These are phyloP conservation scores for Backusella macrospora DNA, from an alignment of 192 early-diverging fungal species.

Conservation along the genomic window DNA sequence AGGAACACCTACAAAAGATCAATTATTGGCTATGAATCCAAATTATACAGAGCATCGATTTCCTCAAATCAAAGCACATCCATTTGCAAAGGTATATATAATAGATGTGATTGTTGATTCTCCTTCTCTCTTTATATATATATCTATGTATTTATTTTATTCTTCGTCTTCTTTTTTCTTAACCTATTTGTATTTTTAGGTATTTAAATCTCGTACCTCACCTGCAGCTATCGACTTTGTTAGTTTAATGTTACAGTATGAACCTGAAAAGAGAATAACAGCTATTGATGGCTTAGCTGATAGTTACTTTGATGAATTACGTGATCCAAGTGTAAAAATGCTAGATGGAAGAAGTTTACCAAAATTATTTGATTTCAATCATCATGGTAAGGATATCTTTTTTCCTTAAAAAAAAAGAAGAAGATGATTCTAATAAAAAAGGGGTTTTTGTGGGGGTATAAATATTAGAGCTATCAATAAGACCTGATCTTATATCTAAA, in stretches of 20 bases:
- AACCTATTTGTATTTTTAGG: conserved; percentile 39
- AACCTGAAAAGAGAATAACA: conserved; percentile 76
- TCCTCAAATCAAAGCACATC: conserved; percentile 90
- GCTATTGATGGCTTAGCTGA: conserved; percentile 89
- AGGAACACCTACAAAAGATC: conserved; percentile 91
- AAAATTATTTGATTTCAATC: conserved; percentile 86
- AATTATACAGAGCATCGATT: conserved; percentile 97
- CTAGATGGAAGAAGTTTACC: conserved; percentile 82
- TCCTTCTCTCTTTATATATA: not conserved
- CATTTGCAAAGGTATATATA: conserved; percentile 72
- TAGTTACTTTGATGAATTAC: conserved; percentile 95
- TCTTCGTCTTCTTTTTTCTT: too few relatives aligned
- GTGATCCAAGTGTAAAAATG: conserved; percentile 75
- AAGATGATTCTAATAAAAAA: not conserved
- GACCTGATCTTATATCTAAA: conserved; percentile 71
- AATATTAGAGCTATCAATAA: conserved; percentile 77
- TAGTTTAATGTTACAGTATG: conserved; percentile 86
- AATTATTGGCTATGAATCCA: conserved; percentile 96
- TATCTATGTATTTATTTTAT: too few relatives aligned
- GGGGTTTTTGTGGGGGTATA: not conserved
- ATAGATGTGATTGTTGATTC: not conserved
- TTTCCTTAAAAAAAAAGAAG: not conserved
- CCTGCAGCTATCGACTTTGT: conserved; percentile 87
- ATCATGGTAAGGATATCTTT: conserved; percentile 51
- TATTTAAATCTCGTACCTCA: conserved; percentile 81